Evolutionary conservation across 2,329 filamentous ascomycete genomes (phyloP), one percentile per base, ranked within the genome.

Genomic region (Sporothrix humicola): DNA sequence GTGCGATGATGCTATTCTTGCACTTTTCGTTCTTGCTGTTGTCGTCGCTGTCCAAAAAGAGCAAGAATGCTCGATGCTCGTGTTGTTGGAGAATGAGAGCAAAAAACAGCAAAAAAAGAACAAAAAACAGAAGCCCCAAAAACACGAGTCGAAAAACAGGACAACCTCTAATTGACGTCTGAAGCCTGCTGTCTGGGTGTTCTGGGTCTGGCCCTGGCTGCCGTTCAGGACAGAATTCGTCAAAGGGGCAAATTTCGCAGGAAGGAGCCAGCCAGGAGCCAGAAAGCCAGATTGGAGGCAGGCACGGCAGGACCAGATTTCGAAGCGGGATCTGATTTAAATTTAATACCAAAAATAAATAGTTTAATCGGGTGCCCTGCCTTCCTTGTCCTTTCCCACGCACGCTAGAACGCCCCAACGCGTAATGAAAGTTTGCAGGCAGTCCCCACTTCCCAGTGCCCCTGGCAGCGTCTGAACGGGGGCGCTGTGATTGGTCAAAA

Each of bases 151-250:
- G 13, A 31, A 44, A 65, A 63, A 46, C 23, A 20, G 15, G 20
- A 37, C 44, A 46, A 61, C 9, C 59, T 23, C 59, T 9, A 46
- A 46, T 65, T 23, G 59, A 65, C 37, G 37, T 46, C 9, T 23
- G 8, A n/a, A 2, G 17, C 5, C 17, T 20, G 31, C 4, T 37
- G 17, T 54, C 52, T 54, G n/a, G 6, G 31, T 37, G 31, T 37
- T 20, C 52, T 54, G 52, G 52, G 58, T 65, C 59, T 65, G 59
- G 59, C 37, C 37, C 31, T 10, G 37, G 59, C 8, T 42, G 8
- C 31, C 46, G 17, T 69, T 69, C 46, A 69, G 66, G 66, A 69
- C 66, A 69, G 66, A 69, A 69, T 54, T 69, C 66, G 66, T 42
- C 48, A 52, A 52, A 50, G 66, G 48, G 48, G 48, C 26, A 69